phyloP scores from a whole-genome alignment of 179 eudicot species.

The Sideroxylon spinosum region DNA sequence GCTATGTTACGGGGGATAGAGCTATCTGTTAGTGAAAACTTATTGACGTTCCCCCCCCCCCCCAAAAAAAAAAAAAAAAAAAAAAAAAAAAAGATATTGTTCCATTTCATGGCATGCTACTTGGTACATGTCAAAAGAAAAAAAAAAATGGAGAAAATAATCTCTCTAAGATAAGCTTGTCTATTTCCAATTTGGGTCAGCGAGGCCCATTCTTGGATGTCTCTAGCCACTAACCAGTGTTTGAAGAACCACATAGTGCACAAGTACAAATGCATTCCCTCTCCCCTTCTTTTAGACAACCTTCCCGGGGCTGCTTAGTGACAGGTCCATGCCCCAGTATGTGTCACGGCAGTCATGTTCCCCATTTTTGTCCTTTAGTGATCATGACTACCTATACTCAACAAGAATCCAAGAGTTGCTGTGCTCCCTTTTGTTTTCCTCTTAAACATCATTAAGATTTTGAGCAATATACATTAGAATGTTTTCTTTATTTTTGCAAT shows the following conservation, averaged over 20 bases:
- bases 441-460: not conserved
- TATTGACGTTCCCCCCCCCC: not conserved
- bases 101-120: not conserved
- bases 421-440: not conserved
- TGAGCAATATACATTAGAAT: not conserved
- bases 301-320: conserved; percentile 2
- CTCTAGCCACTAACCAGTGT: not conserved
- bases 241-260: not conserved
- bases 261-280: conserved; percentile 7
- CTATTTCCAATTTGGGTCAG: not conserved
- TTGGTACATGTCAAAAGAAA: not conserved
- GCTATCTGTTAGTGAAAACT: not conserved
- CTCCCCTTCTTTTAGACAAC: not conserved
- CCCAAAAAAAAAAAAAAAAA: not conserved
- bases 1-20: not conserved
- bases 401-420: conserved; percentile 5
- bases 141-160: not conserved
- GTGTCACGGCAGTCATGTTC: conserved; percentile 11
- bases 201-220: conserved; percentile 9
- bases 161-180: not conserved
- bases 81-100: not conserved
- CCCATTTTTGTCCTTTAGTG: not conserved
- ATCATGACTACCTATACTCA: conserved; percentile 5
- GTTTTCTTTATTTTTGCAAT: conserved; percentile 1
- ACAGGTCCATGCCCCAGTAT: conserved; percentile 2